phyloP scores from a whole-genome alignment of 164 flowering plant genomes.

The Protea cynaroides region DNA sequence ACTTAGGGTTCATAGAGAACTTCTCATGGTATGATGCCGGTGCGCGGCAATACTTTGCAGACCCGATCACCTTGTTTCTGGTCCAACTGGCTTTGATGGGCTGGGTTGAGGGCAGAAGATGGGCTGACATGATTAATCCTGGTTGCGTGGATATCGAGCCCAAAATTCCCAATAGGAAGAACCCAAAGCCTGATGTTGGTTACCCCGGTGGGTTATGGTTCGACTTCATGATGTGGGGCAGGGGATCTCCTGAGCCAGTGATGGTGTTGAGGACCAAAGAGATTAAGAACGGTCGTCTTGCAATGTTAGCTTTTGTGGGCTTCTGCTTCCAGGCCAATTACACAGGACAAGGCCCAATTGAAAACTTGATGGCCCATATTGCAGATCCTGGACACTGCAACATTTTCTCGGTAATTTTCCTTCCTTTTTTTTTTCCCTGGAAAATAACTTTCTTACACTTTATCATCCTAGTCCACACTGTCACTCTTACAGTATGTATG shows the following conservation, averaged over 20 bases:
- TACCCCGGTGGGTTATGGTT: slow-evolving; percentile 94
- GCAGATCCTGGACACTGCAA: slow-evolving; percentile 92
- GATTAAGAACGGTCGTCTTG: slow-evolving; percentile 84
- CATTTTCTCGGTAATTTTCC: slow-evolving; percentile 56
- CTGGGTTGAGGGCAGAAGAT: slow-evolving; percentile 87
- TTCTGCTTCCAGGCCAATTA: slow-evolving; percentile 78
- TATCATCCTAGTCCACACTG: too few species aligned
- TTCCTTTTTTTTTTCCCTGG: too few species aligned
- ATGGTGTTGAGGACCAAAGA: slow-evolving; percentile 90
- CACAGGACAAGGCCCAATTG: slow-evolving; percentile 70
- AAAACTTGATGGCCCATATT: slow-evolving; percentile 64
- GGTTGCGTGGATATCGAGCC: slow-evolving; percentile 75
- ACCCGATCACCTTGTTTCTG: slow-evolving; percentile 58
- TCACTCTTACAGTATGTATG: too few species aligned
- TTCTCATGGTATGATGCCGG: slow-evolving; percentile 86
- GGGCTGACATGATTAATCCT: slow-evolving; percentile 77
- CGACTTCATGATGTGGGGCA: slow-evolving; percentile 81
- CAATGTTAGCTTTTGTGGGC: slow-evolving; percentile 83
- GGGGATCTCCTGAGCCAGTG: slow-evolving; percentile 87
- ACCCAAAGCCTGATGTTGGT: slow-evolving; percentile 74
- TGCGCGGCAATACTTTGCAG: slow-evolving; percentile 59
- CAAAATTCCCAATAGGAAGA: slow-evolving; percentile 46
- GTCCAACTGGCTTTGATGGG: slow-evolving; percentile 73
- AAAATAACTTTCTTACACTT: too few species aligned
- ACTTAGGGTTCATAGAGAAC: slow-evolving; percentile 56